Conservation (phyloP, 805 yeast species). For the Kuraishia hungarica region DNA sequence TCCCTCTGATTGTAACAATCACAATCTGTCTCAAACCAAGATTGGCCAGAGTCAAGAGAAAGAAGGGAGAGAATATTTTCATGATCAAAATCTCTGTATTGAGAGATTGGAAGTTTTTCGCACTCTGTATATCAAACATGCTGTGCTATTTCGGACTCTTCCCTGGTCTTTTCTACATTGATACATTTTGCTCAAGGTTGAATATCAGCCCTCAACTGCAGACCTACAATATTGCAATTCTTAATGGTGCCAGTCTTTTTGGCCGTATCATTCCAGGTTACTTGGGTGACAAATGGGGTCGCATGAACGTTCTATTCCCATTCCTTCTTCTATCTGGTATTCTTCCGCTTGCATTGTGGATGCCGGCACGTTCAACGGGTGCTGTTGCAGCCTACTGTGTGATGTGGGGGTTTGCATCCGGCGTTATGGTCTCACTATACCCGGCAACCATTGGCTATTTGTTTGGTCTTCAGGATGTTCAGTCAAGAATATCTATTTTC, state of each 20-base stretch:
- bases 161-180: slow-evolving; percentile 20
- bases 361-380: slow-evolving; percentile 15
- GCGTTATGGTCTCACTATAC: slow-evolving; percentile 22
- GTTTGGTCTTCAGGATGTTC: slow-evolving; percentile 21
- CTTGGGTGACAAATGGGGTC: slow-evolving; percentile 38
- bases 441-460: slow-evolving; percentile 26
- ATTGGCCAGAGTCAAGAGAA: slow-evolving; percentile 15
- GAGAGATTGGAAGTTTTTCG: slow-evolving; percentile 7
- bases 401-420: slow-evolving; percentile 26
- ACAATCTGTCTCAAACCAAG: slow-evolving; percentile 21
- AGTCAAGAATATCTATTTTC: slow-evolving; percentile 21
- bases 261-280: slow-evolving; percentile 44
- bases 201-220: neutral
- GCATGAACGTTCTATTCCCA: slow-evolving; percentile 29
- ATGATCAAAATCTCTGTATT: slow-evolving; percentile 6
- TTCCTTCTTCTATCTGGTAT: slow-evolving; percentile 18
- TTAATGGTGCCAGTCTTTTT: slow-evolving; percentile 34
- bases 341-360: slow-evolving; percentile 24
- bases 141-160: slow-evolving; percentile 21
- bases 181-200: slow-evolving; percentile 8
- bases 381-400: slow-evolving; percentile 17
- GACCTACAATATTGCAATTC: slow-evolving; percentile 7
- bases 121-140: slow-evolving; percentile 2
- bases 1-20: slow-evolving; percentile 17
- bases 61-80: slow-evolving; percentile 1